Percentiles rank a stretch among this genome's conserved stretches.
phyloP scores from a whole-genome alignment of 805 yeast species.

The Monosporozyma aquatica region DNA sequence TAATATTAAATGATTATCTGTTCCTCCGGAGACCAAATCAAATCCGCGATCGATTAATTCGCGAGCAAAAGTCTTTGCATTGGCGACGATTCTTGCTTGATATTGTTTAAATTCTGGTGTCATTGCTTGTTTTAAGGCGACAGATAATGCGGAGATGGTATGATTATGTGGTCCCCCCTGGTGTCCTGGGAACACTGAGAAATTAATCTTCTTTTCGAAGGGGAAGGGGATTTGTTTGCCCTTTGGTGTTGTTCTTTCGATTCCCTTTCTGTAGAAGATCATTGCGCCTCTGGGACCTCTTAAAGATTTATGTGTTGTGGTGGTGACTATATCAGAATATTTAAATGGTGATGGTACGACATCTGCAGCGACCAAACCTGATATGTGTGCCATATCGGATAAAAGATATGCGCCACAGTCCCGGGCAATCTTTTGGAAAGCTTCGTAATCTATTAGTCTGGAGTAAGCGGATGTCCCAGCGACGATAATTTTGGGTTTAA shows the following conservation, averaged over 20 bases:
- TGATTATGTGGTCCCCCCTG: conserved; percentile 99
- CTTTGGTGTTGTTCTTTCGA: conserved; percentile 68
- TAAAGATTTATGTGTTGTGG: conserved; percentile 94
- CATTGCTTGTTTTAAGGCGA: conserved; percentile 85
- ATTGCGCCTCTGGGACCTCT: conserved; percentile 99
- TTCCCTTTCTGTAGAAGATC: conserved; percentile 94
- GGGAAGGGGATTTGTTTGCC: conserved; percentile 84
- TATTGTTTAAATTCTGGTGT: conserved; percentile 82
- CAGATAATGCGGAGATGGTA: conserved; percentile 92
- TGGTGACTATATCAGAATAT: conserved; percentile 91
- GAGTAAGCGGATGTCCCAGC: conserved; percentile 98
- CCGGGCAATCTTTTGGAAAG: conserved; percentile 86
- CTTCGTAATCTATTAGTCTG: conserved; percentile 78
- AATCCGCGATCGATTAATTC: conserved; percentile 57
- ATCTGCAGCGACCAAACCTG: conserved; percentile 92
- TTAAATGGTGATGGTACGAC: conserved; percentile 90
- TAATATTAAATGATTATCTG: conserved; percentile 88
- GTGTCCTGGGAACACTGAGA: conserved; percentile 97
- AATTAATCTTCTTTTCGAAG: conserved; percentile 84
- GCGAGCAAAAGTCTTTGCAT: conserved; percentile 68
- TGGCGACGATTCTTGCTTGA: conserved; percentile 73
- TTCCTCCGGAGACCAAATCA: conserved; percentile 81
- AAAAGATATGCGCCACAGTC: conserved; percentile 86
- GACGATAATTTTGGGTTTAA: conserved; percentile 89
- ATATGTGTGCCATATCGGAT: conserved; percentile 96